A percentile compares a stretch with the other conserved stretches of the same genome.
These are phyloP conservation scores for Fraxinus excelsior DNA, from an alignment of 257 asterid genomes.

Conservation along the genomic window DNA sequence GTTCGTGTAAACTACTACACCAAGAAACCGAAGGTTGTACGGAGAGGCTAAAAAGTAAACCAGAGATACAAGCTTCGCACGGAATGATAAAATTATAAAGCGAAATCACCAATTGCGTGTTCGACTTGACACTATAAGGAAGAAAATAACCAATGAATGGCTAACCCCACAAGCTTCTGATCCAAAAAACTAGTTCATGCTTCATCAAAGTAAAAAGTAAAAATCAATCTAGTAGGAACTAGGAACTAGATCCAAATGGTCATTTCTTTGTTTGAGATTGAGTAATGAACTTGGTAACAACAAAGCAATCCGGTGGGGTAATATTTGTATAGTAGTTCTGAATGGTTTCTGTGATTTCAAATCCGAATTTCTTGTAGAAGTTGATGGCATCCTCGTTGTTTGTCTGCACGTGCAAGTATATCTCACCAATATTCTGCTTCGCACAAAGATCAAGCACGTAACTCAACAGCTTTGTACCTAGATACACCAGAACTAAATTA, in stretches of 20 bases:
- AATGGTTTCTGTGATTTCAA: slow-evolving; percentile 83
- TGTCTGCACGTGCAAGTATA: slow-evolving; percentile 93
- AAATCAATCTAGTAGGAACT: slow-evolving; percentile 12
- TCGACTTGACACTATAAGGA: background rate
- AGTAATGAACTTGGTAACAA: slow-evolving; percentile 69
- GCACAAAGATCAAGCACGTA: slow-evolving; percentile 76
- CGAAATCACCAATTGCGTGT: background rate
- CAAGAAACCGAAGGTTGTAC: background rate
- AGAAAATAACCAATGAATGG: slow-evolving; percentile 8
- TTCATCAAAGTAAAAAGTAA: slow-evolving; percentile 14
- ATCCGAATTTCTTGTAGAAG: slow-evolving; percentile 86
- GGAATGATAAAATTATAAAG: background rate
- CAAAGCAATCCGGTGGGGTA: slow-evolving; percentile 90
- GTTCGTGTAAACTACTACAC: background rate
- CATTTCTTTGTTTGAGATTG: slow-evolving; percentile 45
- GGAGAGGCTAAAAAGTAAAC: background rate
- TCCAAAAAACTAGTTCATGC: slow-evolving; percentile 30
- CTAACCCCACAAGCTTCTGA: slow-evolving; percentile 20
- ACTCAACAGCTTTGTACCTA: slow-evolving; percentile 77
- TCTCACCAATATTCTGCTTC: slow-evolving; percentile 80
- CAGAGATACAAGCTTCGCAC: no score
- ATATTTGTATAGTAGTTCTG: slow-evolving; percentile 83
- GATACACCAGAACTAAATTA: slow-evolving; percentile 17
- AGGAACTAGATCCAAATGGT: slow-evolving; percentile 22
- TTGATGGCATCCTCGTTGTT: slow-evolving; percentile 94